Evolutionary conservation across 108 stramenopile species (phyloP).

Genomic region (Mediolabrus comicus): DNA sequence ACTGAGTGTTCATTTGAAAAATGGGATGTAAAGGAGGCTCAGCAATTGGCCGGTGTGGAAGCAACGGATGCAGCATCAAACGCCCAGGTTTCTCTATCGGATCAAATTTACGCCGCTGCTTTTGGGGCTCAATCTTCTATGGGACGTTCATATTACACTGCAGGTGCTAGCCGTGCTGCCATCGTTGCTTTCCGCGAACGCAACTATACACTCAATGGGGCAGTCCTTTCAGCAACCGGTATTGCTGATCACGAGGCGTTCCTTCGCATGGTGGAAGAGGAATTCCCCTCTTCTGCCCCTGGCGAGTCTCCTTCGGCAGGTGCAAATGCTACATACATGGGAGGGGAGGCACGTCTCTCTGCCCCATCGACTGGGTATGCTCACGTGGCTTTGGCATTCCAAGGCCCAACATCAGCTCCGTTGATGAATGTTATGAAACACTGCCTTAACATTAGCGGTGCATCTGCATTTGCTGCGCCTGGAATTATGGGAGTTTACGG

Average conservation of each 20-base stretch:
- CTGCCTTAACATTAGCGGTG: conserved; percentile 50
- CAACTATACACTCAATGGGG: conserved; percentile 77
- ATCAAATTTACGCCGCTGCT: conserved; percentile 82
- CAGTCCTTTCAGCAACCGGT: conserved; percentile 82
- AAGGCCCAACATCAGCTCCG: conserved; percentile 48
- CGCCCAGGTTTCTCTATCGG: conserved; percentile 74
- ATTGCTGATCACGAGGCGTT: conserved; percentile 79
- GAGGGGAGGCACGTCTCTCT: conserved; percentile 76
- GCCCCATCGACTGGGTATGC: conserved; percentile 74
- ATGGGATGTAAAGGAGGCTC: conserved; percentile 89
- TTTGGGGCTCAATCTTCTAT: conserved; percentile 79
- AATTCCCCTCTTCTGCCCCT: conserved; percentile 51
- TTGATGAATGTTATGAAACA: conserved; percentile 73
- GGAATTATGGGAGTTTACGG: conserved; percentile 83
- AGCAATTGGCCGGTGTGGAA: conserved; percentile 55
- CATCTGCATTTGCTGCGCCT: conserved; percentile 53
- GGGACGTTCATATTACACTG: conserved; percentile 75
- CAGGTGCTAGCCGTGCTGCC: conserved; percentile 49
- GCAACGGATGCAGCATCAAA: conserved; percentile 62
- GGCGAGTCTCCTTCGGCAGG: conserved; percentile 25
- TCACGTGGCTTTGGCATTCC: conserved; percentile 83
- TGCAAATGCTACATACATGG: conserved; percentile 48
- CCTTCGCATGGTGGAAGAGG: conserved; percentile 69
- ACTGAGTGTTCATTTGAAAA: conserved; percentile 76
- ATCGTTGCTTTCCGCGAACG: conserved; percentile 69